These are phyloP conservation scores for Haplosporangium gracile DNA, from an alignment of 192 early-diverging fungal species.

Conservation along the genomic window DNA sequence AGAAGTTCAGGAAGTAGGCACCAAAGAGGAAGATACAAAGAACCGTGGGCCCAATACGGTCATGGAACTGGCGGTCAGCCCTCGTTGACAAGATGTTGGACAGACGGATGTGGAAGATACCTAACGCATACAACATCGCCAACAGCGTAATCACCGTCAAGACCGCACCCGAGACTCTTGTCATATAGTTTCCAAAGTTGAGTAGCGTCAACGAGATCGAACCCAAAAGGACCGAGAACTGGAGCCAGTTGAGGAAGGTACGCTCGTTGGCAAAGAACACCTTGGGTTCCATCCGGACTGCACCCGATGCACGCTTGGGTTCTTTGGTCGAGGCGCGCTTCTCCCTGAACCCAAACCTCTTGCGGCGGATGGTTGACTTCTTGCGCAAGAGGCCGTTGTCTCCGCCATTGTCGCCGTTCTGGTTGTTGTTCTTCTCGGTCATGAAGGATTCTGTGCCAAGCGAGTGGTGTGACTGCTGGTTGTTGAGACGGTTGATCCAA, in stretches of 20 bases:
- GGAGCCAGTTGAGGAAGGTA: constrained; percentile 87
- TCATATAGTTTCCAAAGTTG: constrained; percentile 85
- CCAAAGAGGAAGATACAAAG: constrained; percentile 76
- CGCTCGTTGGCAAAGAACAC: constrained; percentile 91
- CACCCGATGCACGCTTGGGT: constrained; percentile 59
- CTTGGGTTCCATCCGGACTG: constrained; percentile 86
- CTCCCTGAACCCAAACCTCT: constrained; percentile 46
- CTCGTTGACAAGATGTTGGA: constrained; percentile 72
- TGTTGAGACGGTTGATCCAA: constrained; percentile 49
- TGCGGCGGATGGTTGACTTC: constrained; percentile 45
- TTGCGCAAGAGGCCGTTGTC: constrained; percentile 38
- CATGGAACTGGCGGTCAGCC: constrained; percentile 81
- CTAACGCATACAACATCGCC: constrained; percentile 85
- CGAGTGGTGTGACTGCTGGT: constrained; percentile 26
- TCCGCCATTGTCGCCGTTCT: constrained; percentile 6
- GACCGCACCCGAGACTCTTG: constrained; percentile 64
- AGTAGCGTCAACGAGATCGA: constrained; percentile 64
- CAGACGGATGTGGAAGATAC: constrained; percentile 81
- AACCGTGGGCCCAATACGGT: constrained; percentile 78
- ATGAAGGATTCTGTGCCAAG: constrained; percentile 28
- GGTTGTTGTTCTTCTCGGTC: constrained; percentile 36
- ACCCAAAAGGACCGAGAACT: constrained; percentile 78
- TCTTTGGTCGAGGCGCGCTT: constrained; percentile 21
- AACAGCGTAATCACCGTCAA: constrained; percentile 74
- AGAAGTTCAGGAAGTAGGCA: constrained; percentile 57